A percentile compares a stretch with the other conserved stretches of the same genome.
These are phyloP conservation scores for Gymnopus androsaceus DNA, from an alignment of 1,284 basidiomycete genomes.

Conservation along the genomic window DNA sequence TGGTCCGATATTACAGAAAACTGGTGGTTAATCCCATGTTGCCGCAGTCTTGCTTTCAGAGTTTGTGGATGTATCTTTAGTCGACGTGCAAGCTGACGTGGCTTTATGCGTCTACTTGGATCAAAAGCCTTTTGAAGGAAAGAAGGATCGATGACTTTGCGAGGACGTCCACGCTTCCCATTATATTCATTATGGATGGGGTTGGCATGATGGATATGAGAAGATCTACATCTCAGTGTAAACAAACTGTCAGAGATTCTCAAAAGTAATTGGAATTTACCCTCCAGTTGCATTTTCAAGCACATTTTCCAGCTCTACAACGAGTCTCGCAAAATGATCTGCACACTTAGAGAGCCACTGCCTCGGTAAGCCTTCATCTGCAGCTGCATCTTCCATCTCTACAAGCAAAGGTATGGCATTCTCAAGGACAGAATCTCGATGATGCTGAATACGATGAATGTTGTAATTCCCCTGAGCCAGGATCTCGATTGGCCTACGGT, in stretches of 20 bases:
- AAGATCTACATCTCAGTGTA: too few relatives aligned
- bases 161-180: slow-evolving; percentile 23
- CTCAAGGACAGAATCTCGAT: background rate
- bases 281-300: background rate
- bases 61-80: slow-evolving; percentile 11
- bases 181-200: too few relatives aligned
- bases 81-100: slow-evolving; percentile 22
- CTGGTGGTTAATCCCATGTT: slow-evolving; percentile 19
- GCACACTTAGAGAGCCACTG: slow-evolving; percentile 9
- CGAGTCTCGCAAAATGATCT: slow-evolving; percentile 5
- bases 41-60: background rate
- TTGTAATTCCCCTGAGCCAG: background rate
- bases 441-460: background rate
- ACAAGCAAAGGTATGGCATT: background rate
- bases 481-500: background rate
- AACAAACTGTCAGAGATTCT: too few relatives aligned
- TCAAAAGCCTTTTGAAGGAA: slow-evolving; percentile 21
- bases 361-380: background rate
- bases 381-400: background rate
- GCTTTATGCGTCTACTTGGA: slow-evolving; percentile 13
- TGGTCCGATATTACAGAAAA: background rate
- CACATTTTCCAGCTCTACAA: slow-evolving; percentile 8
- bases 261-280: too few relatives aligned
- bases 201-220: too few relatives aligned
- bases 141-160: slow-evolving; percentile 23